These are phyloP conservation scores for Phytomonas serpens DNA, from an alignment of 208 protist species.

Conservation along the genomic window DNA sequence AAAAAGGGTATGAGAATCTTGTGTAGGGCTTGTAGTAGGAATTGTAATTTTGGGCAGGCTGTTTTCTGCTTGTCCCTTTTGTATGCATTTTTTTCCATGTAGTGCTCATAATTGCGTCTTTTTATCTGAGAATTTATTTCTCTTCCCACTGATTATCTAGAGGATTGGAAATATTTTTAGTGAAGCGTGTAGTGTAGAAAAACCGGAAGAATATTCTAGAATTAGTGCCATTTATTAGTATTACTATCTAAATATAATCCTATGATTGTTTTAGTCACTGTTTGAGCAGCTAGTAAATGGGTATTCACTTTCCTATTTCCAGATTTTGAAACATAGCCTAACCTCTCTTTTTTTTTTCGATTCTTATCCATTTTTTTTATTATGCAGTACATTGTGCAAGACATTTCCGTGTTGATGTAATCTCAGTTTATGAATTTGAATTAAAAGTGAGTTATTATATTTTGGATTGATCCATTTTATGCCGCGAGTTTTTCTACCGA, in stretches of 20 bases:
- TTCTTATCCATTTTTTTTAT: neutral
- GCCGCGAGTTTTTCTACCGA: neutral
- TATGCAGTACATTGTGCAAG: neutral
- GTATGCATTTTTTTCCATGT: neutral
- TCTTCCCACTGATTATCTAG: neutral
- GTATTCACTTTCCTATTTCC: neutral
- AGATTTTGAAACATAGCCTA: neutral
- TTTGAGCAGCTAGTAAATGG: neutral
- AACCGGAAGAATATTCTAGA: neutral
- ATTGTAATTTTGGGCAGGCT: neutral
- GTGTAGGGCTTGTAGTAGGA: neutral
- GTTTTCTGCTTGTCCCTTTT: neutral
- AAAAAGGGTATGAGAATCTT: neutral
- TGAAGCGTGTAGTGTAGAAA: constrained; percentile 4
- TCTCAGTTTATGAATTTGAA: neutral
- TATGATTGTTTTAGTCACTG: neutral
- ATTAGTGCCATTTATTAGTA: neutral
- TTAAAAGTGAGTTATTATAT: neutral
- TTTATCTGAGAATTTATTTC: neutral
- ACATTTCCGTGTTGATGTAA: neutral
- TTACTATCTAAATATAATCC: neutral
- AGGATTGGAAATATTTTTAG: neutral
- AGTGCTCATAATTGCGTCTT: neutral
- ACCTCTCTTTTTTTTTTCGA: neutral
- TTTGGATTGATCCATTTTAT: neutral